Evolutionary conservation across 2,329 filamentous ascomycete species (phyloP).

Genomic region (Fusarium sp.): DNA sequence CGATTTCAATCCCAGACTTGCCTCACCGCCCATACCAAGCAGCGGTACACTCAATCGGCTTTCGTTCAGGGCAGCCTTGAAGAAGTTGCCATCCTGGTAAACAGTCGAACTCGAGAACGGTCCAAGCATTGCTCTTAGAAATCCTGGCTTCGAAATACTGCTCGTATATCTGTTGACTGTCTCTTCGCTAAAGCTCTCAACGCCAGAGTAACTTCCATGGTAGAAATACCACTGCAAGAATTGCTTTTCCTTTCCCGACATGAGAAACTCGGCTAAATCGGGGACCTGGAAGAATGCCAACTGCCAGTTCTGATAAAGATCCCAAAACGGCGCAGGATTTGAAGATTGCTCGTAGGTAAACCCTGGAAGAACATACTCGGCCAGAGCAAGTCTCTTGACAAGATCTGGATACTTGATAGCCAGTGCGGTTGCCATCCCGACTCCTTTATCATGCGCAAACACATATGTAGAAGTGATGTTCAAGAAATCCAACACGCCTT

Average conservation of each 20-base stretch:
- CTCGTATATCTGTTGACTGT: slow-evolving; percentile 52
- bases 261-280: slow-evolving; percentile 58
- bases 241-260: slow-evolving; percentile 54
- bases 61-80: slow-evolving; percentile 44
- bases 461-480: slow-evolving; percentile 55
- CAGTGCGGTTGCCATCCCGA: slow-evolving; percentile 54
- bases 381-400: slow-evolving; percentile 50
- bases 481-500: slow-evolving; percentile 54
- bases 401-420: slow-evolving; percentile 50
- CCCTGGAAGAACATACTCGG: slow-evolving; percentile 56
- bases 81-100: slow-evolving; percentile 50
- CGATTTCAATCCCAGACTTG: slow-evolving; percentile 33
- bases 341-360: slow-evolving; percentile 51
- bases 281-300: slow-evolving; percentile 59
- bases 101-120: slow-evolving; percentile 49
- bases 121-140: slow-evolving; percentile 53
- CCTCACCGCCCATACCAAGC: slow-evolving; percentile 43
- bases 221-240: slow-evolving; percentile 60
- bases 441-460: slow-evolving; percentile 59
- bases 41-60: slow-evolving; percentile 26
- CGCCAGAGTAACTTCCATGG: slow-evolving; percentile 55
- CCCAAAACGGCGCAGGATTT: slow-evolving; percentile 48
- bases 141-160: slow-evolving; percentile 56
- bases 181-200: slow-evolving; percentile 50
- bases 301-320: slow-evolving; percentile 55